Evolutionary conservation across 768 basidiomycete species (phyloP).

Genomic region (Lactifluus pinguis): DNA sequence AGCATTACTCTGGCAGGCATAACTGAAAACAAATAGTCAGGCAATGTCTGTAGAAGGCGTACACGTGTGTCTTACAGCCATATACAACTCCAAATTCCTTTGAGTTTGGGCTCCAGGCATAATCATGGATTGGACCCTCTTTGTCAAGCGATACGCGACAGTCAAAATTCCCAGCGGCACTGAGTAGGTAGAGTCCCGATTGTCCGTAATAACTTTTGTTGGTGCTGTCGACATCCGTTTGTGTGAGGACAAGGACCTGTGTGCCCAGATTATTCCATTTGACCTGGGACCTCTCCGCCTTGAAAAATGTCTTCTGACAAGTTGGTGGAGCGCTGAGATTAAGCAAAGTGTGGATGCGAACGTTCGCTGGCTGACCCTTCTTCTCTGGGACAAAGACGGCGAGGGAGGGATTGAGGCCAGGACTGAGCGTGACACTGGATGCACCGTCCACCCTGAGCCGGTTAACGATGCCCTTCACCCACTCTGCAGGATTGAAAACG

Average conservation of each 20-base stretch:
- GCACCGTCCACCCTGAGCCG: constrained; percentile 80
- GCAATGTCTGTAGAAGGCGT: background rate
- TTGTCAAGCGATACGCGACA: constrained; percentile 84
- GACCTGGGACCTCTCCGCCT: constrained; percentile 85
- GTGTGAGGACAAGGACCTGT: constrained; percentile 82
- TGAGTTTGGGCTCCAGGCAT: constrained; percentile 90
- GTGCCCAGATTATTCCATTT: constrained; percentile 97
- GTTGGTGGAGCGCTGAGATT: constrained; percentile 56
- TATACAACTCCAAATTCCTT: constrained; percentile 97
- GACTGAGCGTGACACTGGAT: constrained; percentile 67
- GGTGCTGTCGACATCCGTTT: constrained; percentile 94
- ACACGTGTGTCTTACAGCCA: constrained; percentile 62
- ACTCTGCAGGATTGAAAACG: constrained; percentile 72
- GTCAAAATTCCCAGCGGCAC: constrained; percentile 88
- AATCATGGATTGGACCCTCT: constrained; percentile 96
- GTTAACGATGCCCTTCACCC: constrained; percentile 69
- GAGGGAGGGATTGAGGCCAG: constrained; percentile 79
- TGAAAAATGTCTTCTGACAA: constrained; percentile 89
- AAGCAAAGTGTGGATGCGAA: constrained; percentile 75
- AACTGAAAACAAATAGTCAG: constrained; percentile 34
- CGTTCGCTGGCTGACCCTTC: constrained; percentile 87
- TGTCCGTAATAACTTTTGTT: constrained; percentile 99
- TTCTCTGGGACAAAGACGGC: constrained; percentile 92
- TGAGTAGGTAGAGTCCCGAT: constrained; percentile 89
- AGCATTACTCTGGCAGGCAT: constrained; percentile 94